Percentiles rank a stretch among this genome's conserved stretches.
These are phyloP conservation scores for Sphaerobolus stellatus DNA, from an alignment of 1,284 basidiomycete genomes.

Conservation along the genomic window DNA sequence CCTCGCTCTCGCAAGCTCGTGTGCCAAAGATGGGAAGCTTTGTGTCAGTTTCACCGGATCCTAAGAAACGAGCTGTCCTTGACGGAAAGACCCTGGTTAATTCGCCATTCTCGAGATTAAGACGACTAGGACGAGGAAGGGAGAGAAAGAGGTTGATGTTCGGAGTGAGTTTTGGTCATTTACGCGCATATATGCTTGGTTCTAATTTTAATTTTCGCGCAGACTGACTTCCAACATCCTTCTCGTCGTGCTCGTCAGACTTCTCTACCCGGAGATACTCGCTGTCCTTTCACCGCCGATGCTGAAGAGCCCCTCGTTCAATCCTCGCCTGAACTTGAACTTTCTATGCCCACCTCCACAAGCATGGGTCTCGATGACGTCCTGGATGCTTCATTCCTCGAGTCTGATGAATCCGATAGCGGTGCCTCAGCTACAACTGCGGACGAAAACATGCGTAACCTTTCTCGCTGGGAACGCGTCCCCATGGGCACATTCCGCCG, in stretches of 20 bases:
- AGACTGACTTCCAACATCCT: slow-evolving; percentile 33
- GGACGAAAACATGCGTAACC: slow-evolving; percentile 31
- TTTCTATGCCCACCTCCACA: slow-evolving; percentile 40
- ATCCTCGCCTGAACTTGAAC: slow-evolving; percentile 31
- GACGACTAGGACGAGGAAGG: slow-evolving; percentile 15
- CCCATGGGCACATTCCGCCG: slow-evolving; percentile 73
- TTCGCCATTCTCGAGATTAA: slow-evolving; percentile 56
- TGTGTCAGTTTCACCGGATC: slow-evolving; percentile 30
- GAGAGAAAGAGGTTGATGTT: slow-evolving; percentile 19
- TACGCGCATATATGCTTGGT: no score
- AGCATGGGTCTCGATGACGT: slow-evolving; percentile 76
- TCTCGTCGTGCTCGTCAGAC: slow-evolving; percentile 30
- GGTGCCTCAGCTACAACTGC: slow-evolving; percentile 16
- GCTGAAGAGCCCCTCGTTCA: slow-evolving; percentile 38
- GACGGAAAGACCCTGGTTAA: slow-evolving; percentile 58
- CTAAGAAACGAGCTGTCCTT: slow-evolving; percentile 52
- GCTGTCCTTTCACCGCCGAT: slow-evolving; percentile 21
- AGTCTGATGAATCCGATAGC: slow-evolving; percentile 39
- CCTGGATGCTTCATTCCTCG: slow-evolving; percentile 70
- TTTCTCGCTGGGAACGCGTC: slow-evolving; percentile 71
- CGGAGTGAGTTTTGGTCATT: slow-evolving; percentile 14
- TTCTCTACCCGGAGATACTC: slow-evolving; percentile 20
- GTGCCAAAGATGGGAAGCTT: slow-evolving; percentile 60
- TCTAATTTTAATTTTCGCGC: slow-evolving; percentile 36
- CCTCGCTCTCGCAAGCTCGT: slow-evolving; percentile 10